Evolutionary conservation across 2,329 filamentous ascomycete genomes (phyloP), one percentile per base, ranked within the genome.

Genomic region (Achaetomium macrosporum): DNA sequence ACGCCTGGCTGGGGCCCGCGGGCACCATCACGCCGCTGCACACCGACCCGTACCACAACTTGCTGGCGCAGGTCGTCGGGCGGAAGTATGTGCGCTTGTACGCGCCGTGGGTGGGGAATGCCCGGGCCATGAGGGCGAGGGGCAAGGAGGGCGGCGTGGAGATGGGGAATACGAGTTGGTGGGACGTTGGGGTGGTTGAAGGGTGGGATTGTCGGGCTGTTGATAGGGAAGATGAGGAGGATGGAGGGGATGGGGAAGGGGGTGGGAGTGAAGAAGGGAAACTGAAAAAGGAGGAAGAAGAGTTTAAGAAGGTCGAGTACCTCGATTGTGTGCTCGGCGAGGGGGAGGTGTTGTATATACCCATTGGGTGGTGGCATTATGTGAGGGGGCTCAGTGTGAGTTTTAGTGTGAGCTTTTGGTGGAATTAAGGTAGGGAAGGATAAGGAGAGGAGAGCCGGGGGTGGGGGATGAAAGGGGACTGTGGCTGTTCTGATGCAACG

Each of bases 331-430:
- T 97, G 1, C 71, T 99, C 6, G 81, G 78, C 30, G 85, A 87
- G 1, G 93, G 92, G 0, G 90, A 99, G 49, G 87, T 84, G 58
- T 67, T 99, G 49, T 93, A 96, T 66, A 88, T 99, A 49, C 93
- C 93, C 0, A 78, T 89, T 5, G 93, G 92, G 0, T 99, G 93
- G 92, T 99, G 93, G 93, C 93, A 99, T 73, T 97, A 96, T 69
- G 88, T 97, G 3, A 78, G 88, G 55, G 90, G 90, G 46, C 66
- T 97, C 63, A 90, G 83, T 52, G 82, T 88, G 17, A 96, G 92
- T 65, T 91, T 95, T 64, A 96, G 91, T 61, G 90, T 97, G 12
- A 96, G 90, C 65, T 97, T 96, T 65, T 99, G 93, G 93, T 99
- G 89, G 87, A 87, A 88, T 59, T 80, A 19, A 49, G 11, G 39